Evolutionary conservation across 495 filamentous ascomycete genomes (phyloP).

Genomic region (Haplographium delicatum): DNA sequence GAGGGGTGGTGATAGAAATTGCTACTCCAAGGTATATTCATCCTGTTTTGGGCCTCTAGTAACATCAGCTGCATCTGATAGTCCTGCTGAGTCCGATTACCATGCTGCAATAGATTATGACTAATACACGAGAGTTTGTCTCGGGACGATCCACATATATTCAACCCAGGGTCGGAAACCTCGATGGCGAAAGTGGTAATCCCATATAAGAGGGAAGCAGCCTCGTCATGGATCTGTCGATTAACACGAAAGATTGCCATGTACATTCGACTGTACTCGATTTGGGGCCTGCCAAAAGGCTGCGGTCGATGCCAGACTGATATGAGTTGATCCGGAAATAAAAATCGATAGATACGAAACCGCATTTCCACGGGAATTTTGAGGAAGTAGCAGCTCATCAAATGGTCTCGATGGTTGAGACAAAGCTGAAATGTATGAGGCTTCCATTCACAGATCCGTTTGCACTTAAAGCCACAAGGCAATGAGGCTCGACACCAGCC

Average conservation of each 20-base stretch:
- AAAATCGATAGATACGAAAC: conserved; percentile 9
- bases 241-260: conserved; percentile 8
- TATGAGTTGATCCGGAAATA: conserved; percentile 12
- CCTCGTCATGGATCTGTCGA: conserved; percentile 20
- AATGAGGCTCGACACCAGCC: conserved; percentile 13
- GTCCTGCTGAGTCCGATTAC: conserved; percentile 89
- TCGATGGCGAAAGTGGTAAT: conserved; percentile 10
- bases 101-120: too few relatives aligned
- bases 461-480: conserved; percentile 14
- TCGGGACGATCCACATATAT: conserved; percentile 10
- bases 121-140: neutral
- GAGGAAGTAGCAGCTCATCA: conserved; percentile 14
- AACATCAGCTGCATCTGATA: conserved; percentile 99
- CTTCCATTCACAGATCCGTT: conserved; percentile 12
- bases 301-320: too few relatives aligned
- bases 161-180: conserved; percentile 5
- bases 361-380: conserved; percentile 15
- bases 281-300: neutral
- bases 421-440: conserved; percentile 15
- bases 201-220: conserved; percentile 8
- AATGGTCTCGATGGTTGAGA: conserved; percentile 1
- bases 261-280: conserved; percentile 1
- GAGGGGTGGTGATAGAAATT: neutral
- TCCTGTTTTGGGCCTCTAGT: conserved; percentile 96
- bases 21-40: too few relatives aligned